These are phyloP conservation scores for Metrosideros polymorpha DNA, from an alignment of 441 rosid species.

Conservation along the genomic window DNA sequence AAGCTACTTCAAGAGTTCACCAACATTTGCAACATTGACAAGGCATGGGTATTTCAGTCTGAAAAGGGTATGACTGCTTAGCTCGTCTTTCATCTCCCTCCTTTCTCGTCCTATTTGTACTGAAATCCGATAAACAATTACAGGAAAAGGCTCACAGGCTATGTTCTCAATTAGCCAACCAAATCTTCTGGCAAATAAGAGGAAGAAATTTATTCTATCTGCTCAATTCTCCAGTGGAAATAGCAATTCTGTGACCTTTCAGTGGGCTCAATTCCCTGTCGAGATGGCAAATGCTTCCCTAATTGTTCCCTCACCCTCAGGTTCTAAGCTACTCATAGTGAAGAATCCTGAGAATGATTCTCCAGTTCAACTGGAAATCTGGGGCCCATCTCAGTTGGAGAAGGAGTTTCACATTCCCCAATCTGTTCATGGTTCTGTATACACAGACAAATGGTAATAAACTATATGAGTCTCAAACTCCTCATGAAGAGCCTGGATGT, in stretches of 20 bases:
- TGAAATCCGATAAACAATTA: constrained; percentile 3
- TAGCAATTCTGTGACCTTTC: constrained; percentile 34
- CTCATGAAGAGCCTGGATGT: not conserved
- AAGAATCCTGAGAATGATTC: constrained; percentile 78
- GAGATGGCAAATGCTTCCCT: constrained; percentile 71
- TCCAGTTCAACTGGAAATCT: constrained; percentile 73
- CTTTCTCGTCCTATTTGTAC: not conserved
- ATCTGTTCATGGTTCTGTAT: constrained; percentile 82
- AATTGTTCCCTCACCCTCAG: constrained; percentile 79
- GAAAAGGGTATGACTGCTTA: constrained; percentile 32
- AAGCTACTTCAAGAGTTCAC: constrained; percentile 66
- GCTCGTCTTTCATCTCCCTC: not conserved
- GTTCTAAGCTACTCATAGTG: constrained; percentile 68
- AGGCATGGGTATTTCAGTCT: constrained; percentile 69
- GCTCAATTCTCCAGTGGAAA: constrained; percentile 39
- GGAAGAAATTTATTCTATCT: constrained; percentile 46
- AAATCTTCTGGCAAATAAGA: constrained; percentile 70
- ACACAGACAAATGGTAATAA: constrained; percentile 72
- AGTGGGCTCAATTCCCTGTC: constrained; percentile 81
- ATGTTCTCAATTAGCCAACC: constrained; percentile 80
- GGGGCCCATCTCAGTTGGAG: constrained; percentile 72
- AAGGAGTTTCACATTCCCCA: constrained; percentile 73
- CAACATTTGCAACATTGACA: constrained; percentile 56
- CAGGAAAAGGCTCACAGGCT: constrained; percentile 51
- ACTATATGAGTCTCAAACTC: not conserved